Evolutionary conservation across 129 eudicot species (phyloP), one percentile per base, ranked within the genome.

Genomic region (Flaveria sonorensis): DNA sequence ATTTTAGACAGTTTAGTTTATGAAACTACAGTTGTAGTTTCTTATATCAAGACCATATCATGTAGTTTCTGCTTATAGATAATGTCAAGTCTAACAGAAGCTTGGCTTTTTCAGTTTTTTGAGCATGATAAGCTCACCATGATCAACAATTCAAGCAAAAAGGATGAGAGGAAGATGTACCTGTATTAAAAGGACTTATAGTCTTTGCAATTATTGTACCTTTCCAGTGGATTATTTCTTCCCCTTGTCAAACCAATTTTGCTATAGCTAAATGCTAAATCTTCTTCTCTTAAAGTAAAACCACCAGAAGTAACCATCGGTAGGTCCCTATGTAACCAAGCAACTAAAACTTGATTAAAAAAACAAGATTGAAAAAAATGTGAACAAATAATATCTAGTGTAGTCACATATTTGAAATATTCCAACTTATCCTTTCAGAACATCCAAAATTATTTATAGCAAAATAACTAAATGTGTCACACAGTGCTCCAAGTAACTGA

Each of bases 391-490:
- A 92, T 90, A 77, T 92, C 96, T 75, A 88, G 83, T 3, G 89
- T 60, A 19, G 92, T 88, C 47, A 90, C 75, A 28, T 79, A 15
- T 77, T 86, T 86, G 78, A 86, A 90, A 74, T 83, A 70, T 50
- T 92, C 96, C 80, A 92, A 78, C 69, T 74, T 81, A 65, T 88
- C 92, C 88, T 86, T 88, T 28, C 11, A 96, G 94, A 66, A 90
- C 96, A 40, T 92, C 61, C 75, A 85, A 88, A 43, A 43, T 43
- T 43, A 10, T 4, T 6, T 43, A 7, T 1, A 6, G 47, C 10
- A 43, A 7, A 7, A 43, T 43, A 10, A 43, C 9, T 5, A 43
- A 43, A 10, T 43, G 47, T 6, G 9, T 7, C 11, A 10, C 4
- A 43, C 9, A 10, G 4, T 43, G 9, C 11, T 10, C 9, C 9